Base-by-base conservation (phyloP, 1,284 basidiomycete species). In the Fomes fomentarius region DNA sequence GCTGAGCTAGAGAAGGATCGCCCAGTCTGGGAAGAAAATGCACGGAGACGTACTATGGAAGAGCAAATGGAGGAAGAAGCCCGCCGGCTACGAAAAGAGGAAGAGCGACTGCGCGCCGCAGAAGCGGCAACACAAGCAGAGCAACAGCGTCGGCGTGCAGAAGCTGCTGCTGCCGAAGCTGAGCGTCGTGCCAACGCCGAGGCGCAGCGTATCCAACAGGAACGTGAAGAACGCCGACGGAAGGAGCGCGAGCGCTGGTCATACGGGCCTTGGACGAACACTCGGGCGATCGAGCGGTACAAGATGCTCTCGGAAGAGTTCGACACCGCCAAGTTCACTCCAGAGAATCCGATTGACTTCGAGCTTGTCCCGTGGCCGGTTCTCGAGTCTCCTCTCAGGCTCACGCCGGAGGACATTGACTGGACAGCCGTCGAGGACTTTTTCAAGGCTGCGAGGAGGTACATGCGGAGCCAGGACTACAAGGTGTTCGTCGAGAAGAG, bases 351-450 rank as follows among this genome's bases (percentile, higher is more conserved):
- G 4, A 67, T 89, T 11, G 70, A 75, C 1, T 83, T 85, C 58
- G 78, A 82, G 40, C 77, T 76, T 33, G 74, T 91, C 30, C 89
- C 89, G 0, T 91, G 89, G 89, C 89, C 89, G 2, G 79, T 85
- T 17, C 67, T 91, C 35, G 71, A 74, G 39, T 68, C 77, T 21
- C 85, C 85, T 0, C 66, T 71, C 15, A 63, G 68, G 25, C 79
- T 84, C 52, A 74, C 75, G 6, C 70, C 86, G 1, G 81, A 86
- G 63, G 84, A 89, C 60, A 75, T 91, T 45, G 83, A 84, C 53
- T 89, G 85, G 84, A 68, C 74, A 14, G 74, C 83, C 0, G 87
- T 91, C 42, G 85, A 89, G 66, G 71, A 71, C n/a, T 91, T 91
- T 69, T 91, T 91, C 64, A 67, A 69, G 17, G 72, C 74, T 3